Evolutionary conservation across 176 grass and related monocot species (phyloP), one percentile per base, ranked within the genome.

Genomic region (Tillandsia leiboldiana): DNA sequence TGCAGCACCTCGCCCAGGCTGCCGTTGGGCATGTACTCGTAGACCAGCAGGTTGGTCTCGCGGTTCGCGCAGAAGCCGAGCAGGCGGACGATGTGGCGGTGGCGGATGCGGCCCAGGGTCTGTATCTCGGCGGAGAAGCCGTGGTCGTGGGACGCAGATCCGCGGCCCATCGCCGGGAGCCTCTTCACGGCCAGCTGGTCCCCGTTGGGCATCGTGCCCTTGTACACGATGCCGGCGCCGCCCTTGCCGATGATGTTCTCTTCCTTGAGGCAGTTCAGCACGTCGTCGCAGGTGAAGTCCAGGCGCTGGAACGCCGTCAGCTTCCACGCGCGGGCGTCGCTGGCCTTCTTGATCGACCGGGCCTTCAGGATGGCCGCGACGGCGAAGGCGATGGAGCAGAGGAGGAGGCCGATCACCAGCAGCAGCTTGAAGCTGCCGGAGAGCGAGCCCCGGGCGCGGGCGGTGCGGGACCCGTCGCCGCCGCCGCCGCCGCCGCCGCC

Each of bases 181-280:
- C 93, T 71, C 77, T 96, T 96, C 64, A 96, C 93, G 1, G 93
- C 93, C 42, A 92, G 86, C 73, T 87, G 81, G 56, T 92, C 86
- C 51, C 93, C 84, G 51, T 90, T 81, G 42, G 93, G 86, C 89
- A 96, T 92, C 12, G 80, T 73, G 42, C 89, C 93, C 80, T 96
- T 96, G 83, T 90, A 96, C 26, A 96, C 93, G 8, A 89, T 90
- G 22, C 93, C 93, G 2, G 93, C 93, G 27, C 93, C 93, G 26
- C 93, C 93, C 83, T 96, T 96, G 66, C 93, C 93, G 1, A 92
- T 96, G 49, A 96, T 79, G 73, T 92, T 96, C 81, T 96, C 89
- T 80, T 96, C 93, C 69, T 96, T 96, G 14, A 96, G 64, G 70
- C 86, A 85, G 65, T 85, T 77, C 0, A 96, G 67, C 61, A 96